Evolutionary conservation across 192 early-diverging fungal genomes (phyloP), one percentile per base, ranked within the genome.

Genomic region (Coemansia sp.): DNA sequence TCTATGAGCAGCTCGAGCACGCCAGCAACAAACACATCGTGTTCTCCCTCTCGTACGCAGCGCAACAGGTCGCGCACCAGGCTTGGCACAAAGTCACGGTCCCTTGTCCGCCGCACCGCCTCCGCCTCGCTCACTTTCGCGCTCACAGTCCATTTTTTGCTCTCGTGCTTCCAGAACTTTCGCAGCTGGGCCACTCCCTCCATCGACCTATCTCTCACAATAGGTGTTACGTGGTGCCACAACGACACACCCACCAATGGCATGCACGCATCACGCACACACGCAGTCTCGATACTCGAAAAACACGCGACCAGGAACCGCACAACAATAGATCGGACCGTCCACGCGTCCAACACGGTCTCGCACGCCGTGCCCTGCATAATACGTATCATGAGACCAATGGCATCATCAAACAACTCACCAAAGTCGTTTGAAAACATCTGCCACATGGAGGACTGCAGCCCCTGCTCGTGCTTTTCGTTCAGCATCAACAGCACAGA

Each of bases 1-100:
- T 94, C 92, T 11, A 94, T 90, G 45, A 99, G 62, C 18, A 99
- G 84, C 74, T 97, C 94, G 11, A 96, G 58, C 55, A 89, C 87
- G 20, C 91, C 83, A 32, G 87, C 87, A 55, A 81, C 82, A 56
- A 91, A 94, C 22, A 66, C 65, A 9, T 26, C 16, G 2, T 54
- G 26, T 1, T 7, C 32, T 35, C 32, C 32, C 26, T 35, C 53
- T 10, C 26, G 23, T 3, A 26, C 53, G 9, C 11, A 38, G 32
- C 35, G 54, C 35, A n/a, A 20, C 37, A 18, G 32, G 18, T 26
- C 54, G 35, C 29, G 83, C 43, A 96, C 73, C 57, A 93, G 65
- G 18, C 64, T 48, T 27, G 88, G 85, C 3, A 98, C n/a, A 71
- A 92, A 91, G 11, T 71, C 77, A 27, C 84, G 77, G 18, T 90